phyloP scores from a whole-genome alignment of 2,329 filamentous ascomycete species.

The Alternaria rosae region DNA sequence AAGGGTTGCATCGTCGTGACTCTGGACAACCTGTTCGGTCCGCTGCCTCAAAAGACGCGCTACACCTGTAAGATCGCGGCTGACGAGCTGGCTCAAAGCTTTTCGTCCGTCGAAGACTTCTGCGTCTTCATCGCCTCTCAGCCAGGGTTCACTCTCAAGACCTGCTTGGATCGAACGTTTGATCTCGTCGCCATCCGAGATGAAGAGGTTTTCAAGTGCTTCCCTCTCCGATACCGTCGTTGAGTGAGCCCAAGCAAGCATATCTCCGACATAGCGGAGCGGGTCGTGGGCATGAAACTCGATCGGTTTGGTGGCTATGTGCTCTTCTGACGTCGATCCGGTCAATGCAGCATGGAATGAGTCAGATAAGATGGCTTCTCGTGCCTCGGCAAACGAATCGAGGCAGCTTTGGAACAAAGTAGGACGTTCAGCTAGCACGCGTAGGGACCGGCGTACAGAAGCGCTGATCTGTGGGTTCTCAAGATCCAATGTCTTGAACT shows the following conservation, averaged over 20 bases:
- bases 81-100: slow-evolving; percentile 85
- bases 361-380: slow-evolving; percentile 86
- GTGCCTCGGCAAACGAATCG: slow-evolving; percentile 89
- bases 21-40: slow-evolving; percentile 89
- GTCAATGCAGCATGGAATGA: slow-evolving; percentile 89
- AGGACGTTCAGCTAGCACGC: slow-evolving; percentile 87
- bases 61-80: slow-evolving; percentile 82
- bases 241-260: slow-evolving; percentile 97
- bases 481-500: slow-evolving; percentile 90
- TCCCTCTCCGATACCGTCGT: slow-evolving; percentile 93
- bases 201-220: slow-evolving; percentile 88
- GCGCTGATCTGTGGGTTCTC: slow-evolving; percentile 93
- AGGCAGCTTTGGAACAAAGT: slow-evolving; percentile 92
- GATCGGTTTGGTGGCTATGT: slow-evolving; percentile 76
- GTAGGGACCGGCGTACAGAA: slow-evolving; percentile 81
- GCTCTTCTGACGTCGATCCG: slow-evolving; percentile 69
- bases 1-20: slow-evolving; percentile 86
- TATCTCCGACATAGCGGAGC: slow-evolving; percentile 90
- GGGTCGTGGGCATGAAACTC: slow-evolving; percentile 93
- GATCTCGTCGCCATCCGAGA: slow-evolving; percentile 88
- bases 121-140: slow-evolving; percentile 62
- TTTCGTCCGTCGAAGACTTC: slow-evolving; percentile 78
- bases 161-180: slow-evolving; percentile 81
- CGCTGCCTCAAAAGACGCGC: slow-evolving; percentile 85
- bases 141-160: slow-evolving; percentile 84